Conservation (phyloP, 2,329 filamentous ascomycete genomes). For the Calonectria fujianensis region DNA sequence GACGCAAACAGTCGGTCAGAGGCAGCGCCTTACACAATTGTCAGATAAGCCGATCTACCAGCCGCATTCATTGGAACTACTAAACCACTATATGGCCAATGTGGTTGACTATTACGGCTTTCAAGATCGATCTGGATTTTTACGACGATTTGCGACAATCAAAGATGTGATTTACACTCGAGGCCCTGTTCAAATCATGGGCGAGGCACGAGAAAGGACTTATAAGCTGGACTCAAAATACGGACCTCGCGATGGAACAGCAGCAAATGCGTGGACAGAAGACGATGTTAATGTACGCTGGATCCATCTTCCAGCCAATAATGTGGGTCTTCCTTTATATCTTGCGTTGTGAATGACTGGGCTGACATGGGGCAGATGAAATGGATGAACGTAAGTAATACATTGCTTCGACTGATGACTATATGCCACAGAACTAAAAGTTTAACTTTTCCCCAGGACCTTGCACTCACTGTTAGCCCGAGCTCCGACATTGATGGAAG, state of each 20-base stretch:
- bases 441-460: neutral
- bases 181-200: slow-evolving; percentile 4
- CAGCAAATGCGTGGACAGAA: neutral
- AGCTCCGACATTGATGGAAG: neutral
- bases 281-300: neutral
- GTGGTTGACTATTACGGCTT: neutral
- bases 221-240: slow-evolving; percentile 10
- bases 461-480: neutral
- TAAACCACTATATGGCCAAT: slow-evolving; percentile 10
- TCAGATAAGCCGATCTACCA: slow-evolving; percentile 3
- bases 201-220: slow-evolving; percentile 6
- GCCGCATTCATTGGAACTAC: neutral
- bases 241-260: slow-evolving; percentile 11
- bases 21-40: slow-evolving; percentile 3
- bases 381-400: slow-evolving; percentile 1
- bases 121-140: neutral
- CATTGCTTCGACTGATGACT: neutral
- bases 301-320: slow-evolving; percentile 16
- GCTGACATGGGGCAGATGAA: neutral
- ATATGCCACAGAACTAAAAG: neutral
- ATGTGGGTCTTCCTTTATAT: neutral
- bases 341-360: neutral
- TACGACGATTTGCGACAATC: slow-evolving; percentile 3
- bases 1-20: slow-evolving; percentile 5
- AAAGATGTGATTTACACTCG: slow-evolving; percentile 17